Percentiles rank a stretch among this genome's conserved stretches.
These are phyloP conservation scores for Pichia nakasei DNA, from an alignment of 805 yeast genomes.

Conservation along the genomic window DNA sequence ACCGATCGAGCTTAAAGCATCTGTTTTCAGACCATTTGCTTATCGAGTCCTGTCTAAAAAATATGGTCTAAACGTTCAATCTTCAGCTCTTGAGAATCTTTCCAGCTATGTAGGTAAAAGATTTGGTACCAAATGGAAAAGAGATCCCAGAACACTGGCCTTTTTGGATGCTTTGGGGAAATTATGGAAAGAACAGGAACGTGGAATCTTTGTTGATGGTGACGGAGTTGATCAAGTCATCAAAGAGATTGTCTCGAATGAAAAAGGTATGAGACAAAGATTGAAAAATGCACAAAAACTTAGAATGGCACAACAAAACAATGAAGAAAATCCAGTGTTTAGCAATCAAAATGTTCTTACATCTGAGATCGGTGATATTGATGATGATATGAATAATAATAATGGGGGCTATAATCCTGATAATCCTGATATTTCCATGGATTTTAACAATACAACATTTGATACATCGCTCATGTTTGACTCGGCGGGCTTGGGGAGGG, in stretches of 20 bases:
- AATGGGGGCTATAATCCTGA: neutral
- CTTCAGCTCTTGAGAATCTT: constrained; percentile 67
- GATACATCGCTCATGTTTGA: constrained; percentile 4
- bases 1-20: constrained; percentile 72
- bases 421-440: constrained; percentile 1
- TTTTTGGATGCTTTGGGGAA: constrained; percentile 72
- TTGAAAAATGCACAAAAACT: neutral
- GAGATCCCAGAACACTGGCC: constrained; percentile 45
- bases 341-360: neutral
- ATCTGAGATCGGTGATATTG: constrained; percentile 8
- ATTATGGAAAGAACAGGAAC: constrained; percentile 81
- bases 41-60: constrained; percentile 85
- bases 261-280: constrained; percentile 5
- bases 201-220: constrained; percentile 81
- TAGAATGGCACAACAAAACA: neutral
- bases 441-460: constrained; percentile 1
- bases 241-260: constrained; percentile 34
- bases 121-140: constrained; percentile 83
- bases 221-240: constrained; percentile 56
- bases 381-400: neutral
- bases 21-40: constrained; percentile 84
- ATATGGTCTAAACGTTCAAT: constrained; percentile 82
- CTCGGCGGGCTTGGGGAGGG: neutral
- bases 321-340: neutral
- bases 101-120: constrained; percentile 68